Percentiles rank a stretch among this genome's conserved stretches.
Evolutionary conservation across 169 alveolate species (phyloP).

Genomic region (Besnoitia besnoiti): DNA sequence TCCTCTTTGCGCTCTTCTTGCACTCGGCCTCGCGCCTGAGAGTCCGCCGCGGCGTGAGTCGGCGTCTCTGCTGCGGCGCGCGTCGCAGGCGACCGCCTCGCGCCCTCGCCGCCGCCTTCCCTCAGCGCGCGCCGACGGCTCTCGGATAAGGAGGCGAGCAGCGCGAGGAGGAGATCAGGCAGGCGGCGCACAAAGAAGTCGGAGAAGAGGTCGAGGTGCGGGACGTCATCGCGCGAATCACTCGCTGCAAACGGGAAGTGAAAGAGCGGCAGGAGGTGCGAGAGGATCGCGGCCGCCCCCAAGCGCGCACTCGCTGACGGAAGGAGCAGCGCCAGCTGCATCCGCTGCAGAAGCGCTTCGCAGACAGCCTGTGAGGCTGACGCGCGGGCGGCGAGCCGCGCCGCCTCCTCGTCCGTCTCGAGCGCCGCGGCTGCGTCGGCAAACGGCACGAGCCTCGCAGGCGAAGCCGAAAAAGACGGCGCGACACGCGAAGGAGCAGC

Average conservation of each 20-base stretch:
- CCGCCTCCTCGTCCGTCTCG: neutral
- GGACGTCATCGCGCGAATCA: neutral
- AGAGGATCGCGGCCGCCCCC: slow-evolving; percentile 1
- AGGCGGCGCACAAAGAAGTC: neutral
- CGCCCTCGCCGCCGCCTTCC: neutral
- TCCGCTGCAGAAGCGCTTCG: neutral
- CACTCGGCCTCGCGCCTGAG: too few relatives aligned
- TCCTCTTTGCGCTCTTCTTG: too few relatives aligned
- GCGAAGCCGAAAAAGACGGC: neutral
- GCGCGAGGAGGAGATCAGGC: neutral
- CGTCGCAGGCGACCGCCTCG: too few relatives aligned
- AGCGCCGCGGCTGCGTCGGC: neutral
- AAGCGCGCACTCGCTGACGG: neutral
- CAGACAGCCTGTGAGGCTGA: neutral
- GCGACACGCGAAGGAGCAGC: neutral
- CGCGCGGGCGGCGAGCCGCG: neutral
- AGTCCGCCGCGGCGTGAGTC: too few relatives aligned
- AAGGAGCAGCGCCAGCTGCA: neutral
- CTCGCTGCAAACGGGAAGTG: neutral
- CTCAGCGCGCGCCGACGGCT: neutral
- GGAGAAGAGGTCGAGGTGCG: neutral
- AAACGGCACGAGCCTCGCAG: neutral
- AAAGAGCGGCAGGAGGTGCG: neutral
- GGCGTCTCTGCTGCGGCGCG: too few relatives aligned
- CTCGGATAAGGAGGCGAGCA: neutral